Percentiles rank a stretch among this genome's conserved stretches.
Conservation (phyloP, 2,329 filamentous ascomycete genomes). For the Cadophora sp. region DNA sequence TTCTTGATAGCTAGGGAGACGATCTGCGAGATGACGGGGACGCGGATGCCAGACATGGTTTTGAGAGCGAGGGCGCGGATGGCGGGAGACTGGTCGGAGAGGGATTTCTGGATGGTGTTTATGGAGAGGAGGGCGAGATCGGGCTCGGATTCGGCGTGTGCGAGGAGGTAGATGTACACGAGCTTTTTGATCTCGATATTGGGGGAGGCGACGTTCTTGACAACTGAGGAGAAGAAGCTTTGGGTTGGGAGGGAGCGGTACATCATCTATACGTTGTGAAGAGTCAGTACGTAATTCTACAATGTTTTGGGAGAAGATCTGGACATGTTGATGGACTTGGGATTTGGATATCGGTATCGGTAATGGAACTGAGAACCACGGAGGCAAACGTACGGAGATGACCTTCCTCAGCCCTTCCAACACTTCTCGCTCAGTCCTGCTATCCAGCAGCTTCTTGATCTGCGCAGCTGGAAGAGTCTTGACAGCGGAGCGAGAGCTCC, state of each 20-base stretch:
- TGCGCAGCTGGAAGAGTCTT: conserved; percentile 78
- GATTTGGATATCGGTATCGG: background rate
- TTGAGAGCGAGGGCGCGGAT: conserved; percentile 90
- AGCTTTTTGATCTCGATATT: conserved; percentile 97
- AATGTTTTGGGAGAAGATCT: background rate
- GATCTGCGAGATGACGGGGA: conserved; percentile 97
- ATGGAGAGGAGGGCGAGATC: conserved; percentile 95
- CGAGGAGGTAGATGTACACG: conserved; percentile 97
- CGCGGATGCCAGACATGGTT: conserved; percentile 97
- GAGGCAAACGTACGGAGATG: conserved; percentile 69
- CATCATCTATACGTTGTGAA: conserved; percentile 74
- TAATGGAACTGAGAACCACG: background rate
- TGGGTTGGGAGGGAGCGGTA: conserved; percentile 88
- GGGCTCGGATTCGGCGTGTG: conserved; percentile 94
- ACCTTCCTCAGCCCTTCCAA: conserved; percentile 90
- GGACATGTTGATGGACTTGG: background rate
- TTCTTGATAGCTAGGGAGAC: conserved; percentile 96
- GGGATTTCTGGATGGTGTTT: conserved; percentile 98
- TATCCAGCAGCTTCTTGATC: conserved; percentile 94
- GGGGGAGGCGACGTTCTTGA: conserved; percentile 96
- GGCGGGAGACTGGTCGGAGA: conserved; percentile 90
- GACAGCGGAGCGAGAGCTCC: conserved; percentile 65
- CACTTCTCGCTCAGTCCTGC: conserved; percentile 89
- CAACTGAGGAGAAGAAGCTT: conserved; percentile 94
- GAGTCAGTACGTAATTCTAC: background rate